phyloP scores from a whole-genome alignment of 495 filamentous ascomycete genomes.

The Penicillium salamii region DNA sequence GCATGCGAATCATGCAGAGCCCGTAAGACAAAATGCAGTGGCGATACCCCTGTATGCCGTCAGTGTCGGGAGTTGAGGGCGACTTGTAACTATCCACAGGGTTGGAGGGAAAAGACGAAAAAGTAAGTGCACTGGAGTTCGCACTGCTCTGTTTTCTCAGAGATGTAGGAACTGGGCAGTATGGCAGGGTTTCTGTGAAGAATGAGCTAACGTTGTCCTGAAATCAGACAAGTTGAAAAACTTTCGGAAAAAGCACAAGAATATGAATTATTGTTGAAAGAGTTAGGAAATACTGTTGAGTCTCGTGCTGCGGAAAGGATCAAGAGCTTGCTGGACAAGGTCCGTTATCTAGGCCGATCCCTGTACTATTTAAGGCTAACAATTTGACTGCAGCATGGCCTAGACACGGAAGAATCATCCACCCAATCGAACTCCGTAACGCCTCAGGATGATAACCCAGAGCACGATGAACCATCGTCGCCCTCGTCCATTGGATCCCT shows the following conservation, averaged over 20 bases:
- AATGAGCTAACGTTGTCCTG: slow-evolving; percentile 6
- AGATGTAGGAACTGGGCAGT: neutral
- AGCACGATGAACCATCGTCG: slow-evolving; percentile 17
- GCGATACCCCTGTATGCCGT: slow-evolving; percentile 54
- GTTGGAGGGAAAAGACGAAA: slow-evolving; percentile 57
- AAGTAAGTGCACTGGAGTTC: slow-evolving; percentile 33
- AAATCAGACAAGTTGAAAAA: slow-evolving; percentile 37
- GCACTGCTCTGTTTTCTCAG: neutral
- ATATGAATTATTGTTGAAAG: slow-evolving; percentile 47
- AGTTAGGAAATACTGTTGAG: slow-evolving; percentile 34
- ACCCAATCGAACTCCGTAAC: slow-evolving; percentile 32
- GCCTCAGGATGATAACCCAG: slow-evolving; percentile 31
- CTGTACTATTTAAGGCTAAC: neutral
- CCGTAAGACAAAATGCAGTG: slow-evolving; percentile 63
- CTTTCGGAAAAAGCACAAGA: slow-evolving; percentile 48
- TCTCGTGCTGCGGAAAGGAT: slow-evolving; percentile 35
- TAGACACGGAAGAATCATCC: slow-evolving; percentile 24
- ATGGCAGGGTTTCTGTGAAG: too few species aligned
- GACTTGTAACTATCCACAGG: slow-evolving; percentile 52
- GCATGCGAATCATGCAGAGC: slow-evolving; percentile 74
- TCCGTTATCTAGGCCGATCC: slow-evolving; percentile 9
- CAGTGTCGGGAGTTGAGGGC: slow-evolving; percentile 55
- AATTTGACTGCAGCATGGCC: slow-evolving; percentile 12
- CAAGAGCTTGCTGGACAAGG: slow-evolving; percentile 40
- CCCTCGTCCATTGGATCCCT: slow-evolving; percentile 59